Evolutionary conservation across 2,329 filamentous ascomycete genomes (phyloP).

Genomic region (Raffaelea deltoideospora): DNA sequence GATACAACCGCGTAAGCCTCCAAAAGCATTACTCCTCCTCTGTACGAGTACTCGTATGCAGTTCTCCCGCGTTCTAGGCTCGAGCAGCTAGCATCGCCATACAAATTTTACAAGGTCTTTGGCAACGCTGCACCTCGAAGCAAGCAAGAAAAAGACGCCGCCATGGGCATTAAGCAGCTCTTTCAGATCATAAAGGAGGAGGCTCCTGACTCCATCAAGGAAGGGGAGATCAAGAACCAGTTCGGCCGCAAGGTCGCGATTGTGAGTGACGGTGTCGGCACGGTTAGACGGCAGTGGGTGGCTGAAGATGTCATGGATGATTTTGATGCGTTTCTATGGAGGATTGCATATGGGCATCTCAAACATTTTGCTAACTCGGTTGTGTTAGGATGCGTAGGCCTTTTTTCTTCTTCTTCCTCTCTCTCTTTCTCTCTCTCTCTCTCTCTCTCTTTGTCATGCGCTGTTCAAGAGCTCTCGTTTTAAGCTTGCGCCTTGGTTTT

Average conservation of each 20-base stretch:
- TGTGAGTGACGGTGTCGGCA: conserved; percentile 54
- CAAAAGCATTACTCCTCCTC: no score
- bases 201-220: conserved; percentile 88
- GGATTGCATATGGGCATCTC: background rate
- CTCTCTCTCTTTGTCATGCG: background rate
- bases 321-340: background rate
- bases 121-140: no score
- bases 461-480: conserved; percentile 1
- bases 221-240: conserved; percentile 96
- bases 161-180: conserved; percentile 56
- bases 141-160: conserved; percentile 12
- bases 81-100: background rate
- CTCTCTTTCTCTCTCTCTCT: background rate
- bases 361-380: background rate
- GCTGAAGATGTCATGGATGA: background rate
- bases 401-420: background rate
- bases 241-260: conserved; percentile 98
- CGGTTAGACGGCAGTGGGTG: background rate
- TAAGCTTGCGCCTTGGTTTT: conserved; percentile 28
- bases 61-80: no score
- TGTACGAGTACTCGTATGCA: no score
- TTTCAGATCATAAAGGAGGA: conserved; percentile 79
- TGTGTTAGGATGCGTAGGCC: conserved; percentile 8
- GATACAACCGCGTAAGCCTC: no score
- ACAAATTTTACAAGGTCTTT: no score